Base-by-base conservation (phyloP, 108 stramenopile genomes). In the Nitzschia putrida region DNA sequence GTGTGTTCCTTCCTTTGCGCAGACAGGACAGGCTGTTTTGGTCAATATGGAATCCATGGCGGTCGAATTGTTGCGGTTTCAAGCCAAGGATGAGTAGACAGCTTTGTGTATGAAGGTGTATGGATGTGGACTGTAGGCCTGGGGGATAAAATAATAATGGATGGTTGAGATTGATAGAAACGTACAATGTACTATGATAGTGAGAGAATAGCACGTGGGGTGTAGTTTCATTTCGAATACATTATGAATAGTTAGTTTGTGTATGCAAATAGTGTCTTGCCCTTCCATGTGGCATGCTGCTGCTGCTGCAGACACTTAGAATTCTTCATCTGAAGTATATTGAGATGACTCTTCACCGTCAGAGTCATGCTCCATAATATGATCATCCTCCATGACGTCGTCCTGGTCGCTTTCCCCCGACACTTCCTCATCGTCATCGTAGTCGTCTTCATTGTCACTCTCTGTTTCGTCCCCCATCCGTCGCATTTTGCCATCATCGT, bases 1-100 rank as follows among this genome's bases (percentile, higher is more conserved):
- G 8, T 91, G 90, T 56, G 64, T 95, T 53, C 93, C 93, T 0
- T 77, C 72, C 25, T 95, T 95, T 77, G 66, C 78, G 18, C 45
- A 72, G 59, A 84, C 90, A 22, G 83, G 83, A 45, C 77, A 88
- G 57, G 93, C 83, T 20, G 89, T 90, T 14, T 57, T 89, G 80
- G 79, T 95, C 25, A 90, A 95, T 68, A 49, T 92, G 74, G 65
- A 76, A 34, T 90, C 78, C 9, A 68, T 87, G 69, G 83, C 78
- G 21, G 85, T 81, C 59, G 88, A 90, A 61, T 54, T 89, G 13
- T 38, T 95, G 26, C 68, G 80, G 49, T 91, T 92, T 56, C 77
- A 80, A 39, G 65, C 26, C n/a, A n/a, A 73, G 10, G 60, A 72
- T 3, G 47, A 49, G 18, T 49, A 49, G 29, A 34, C n/a, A 44